Base-by-base conservation (phyloP, 352 stramenopile species). In the Phytophthora pinifolia region DNA sequence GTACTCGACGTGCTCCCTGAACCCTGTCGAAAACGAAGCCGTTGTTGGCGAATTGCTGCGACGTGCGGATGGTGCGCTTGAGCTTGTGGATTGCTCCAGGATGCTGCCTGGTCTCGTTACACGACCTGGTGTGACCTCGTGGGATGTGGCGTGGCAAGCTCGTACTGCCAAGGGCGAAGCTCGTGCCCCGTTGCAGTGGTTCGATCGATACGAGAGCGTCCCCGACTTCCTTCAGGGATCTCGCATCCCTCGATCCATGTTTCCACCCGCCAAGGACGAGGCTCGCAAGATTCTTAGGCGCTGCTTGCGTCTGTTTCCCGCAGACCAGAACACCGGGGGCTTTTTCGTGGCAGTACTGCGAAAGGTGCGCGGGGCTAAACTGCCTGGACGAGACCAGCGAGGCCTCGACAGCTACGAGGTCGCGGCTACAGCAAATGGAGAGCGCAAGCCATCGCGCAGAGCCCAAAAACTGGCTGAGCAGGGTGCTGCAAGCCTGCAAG, bases 1-100 rank as follows among this genome's bases (percentile, higher is more conserved):
- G 14, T 98, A 98, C 58, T 97, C 88, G 12, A 98, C 94, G 27
- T 99, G 97, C 65, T 98, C 88, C 30, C 70, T 99, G 45, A 99
- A 99, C 72, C 97, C 97, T 1, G 82, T 99, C 14, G 97, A 99
- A 72, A 91, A 99, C 64, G 97, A 99, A 67, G 96, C 97, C 1
- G 76, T 81, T 6, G 90, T 99, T 3, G 79, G 83, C 3, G 90
- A 98, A 51, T 76, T 99, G 31, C 70, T 99, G 33, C 86, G 95
- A 32, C 76, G 84, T 15, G 77, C 88, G 14, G 78, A 95, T 18
- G 83, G 90, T 2, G 76, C 77, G 4, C 74, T 98, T 2, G 80
- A 97, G 64, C 52, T 99, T 22, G 72, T 98, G 36, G 86, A 98
- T 36, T 79, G 72, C 30, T 74, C 71, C 0, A 39, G 60, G 0